Evolutionary conservation across 176 grass and related monocot species (phyloP).

Genomic region (Eleusine coracana): DNA sequence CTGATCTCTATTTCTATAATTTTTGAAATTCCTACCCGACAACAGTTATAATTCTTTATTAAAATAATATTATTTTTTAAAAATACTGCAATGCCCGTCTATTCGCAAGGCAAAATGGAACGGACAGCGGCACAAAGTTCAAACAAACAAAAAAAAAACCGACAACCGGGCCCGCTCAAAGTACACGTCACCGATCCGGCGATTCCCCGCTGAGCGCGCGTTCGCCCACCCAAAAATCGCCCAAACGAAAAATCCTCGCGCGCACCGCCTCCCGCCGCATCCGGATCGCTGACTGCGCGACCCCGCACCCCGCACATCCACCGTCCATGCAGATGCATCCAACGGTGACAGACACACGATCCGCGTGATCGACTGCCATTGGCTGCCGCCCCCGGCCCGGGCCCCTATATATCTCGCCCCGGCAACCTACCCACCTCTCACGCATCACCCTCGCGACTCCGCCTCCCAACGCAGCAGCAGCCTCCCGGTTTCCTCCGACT

Average conservation of each 20-base stretch:
- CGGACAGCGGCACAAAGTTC: background rate
- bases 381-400: slow-evolving; percentile 9
- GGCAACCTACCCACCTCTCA: background rate
- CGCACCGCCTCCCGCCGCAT: slow-evolving; percentile 19
- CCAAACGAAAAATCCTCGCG: background rate
- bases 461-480: background rate
- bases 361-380: slow-evolving; percentile 65
- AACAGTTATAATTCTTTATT: too few species aligned
- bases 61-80: too few species aligned
- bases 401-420: background rate
- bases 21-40: too few species aligned
- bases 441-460: background rate
- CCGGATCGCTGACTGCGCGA: slow-evolving; percentile 40
- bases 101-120: too few species aligned
- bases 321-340: slow-evolving; percentile 32
- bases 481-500: background rate
- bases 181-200: background rate
- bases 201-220: slow-evolving; percentile 1
- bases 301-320: background rate
- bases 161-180: background rate
- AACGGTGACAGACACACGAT: slow-evolving; percentile 41
- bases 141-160: background rate
- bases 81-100: too few species aligned
- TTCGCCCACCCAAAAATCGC: background rate
- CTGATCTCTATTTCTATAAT: too few species aligned